Base-by-base conservation (phyloP, 495 filamentous ascomycete species). In the Bombardia bombarda region DNA sequence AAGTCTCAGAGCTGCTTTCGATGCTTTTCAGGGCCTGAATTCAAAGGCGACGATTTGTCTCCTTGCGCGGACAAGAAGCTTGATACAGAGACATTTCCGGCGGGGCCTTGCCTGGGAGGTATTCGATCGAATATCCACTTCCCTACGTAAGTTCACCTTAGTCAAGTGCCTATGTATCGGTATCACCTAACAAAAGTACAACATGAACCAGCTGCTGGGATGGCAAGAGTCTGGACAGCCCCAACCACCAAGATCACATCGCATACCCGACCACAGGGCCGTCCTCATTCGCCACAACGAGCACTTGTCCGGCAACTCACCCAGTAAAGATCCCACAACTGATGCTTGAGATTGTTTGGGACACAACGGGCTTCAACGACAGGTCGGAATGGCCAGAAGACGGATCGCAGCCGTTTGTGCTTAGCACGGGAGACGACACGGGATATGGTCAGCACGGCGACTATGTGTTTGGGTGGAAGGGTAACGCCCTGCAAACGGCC, bases 381-480 rank as follows among this genome's bases (percentile, higher is more conserved):
- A 53, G 50, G 22, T 51, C 43, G n/a, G 16, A 63, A 5, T 72
- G 63, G 60, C 65, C 62, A 7, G 50, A 55, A 31, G 60, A 65
- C 43, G 62, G 61, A 14, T 57, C 52, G 12, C 61, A 70, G 51
- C 69, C 68, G 22, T 65, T 73, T 26, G 67, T 73, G 0, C 64
- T 68, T 46, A 62, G 56, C 46, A 67, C 66, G 32, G 65, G 65
- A 34, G 60, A 71, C 31, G 54, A 39, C 0, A 55, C 61, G 16
- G 68, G 69, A 12, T 61, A 65, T 34, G 65, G 63, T 14, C 63
- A 68, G 31, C 69, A 71, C 32, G 69, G 67, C 30, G 69, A 73
- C 38, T 73, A 73, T 46, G 42, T 71, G 9, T 73, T 71, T 51
- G 69, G 68, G 25, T 72, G 68, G 67, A 59, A 67, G 46, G 60